Evolutionary conservation across 2,329 filamentous ascomycete species (phyloP), one percentile per base, ranked within the genome.

Genomic region (Biscogniauxia mediterranea): DNA sequence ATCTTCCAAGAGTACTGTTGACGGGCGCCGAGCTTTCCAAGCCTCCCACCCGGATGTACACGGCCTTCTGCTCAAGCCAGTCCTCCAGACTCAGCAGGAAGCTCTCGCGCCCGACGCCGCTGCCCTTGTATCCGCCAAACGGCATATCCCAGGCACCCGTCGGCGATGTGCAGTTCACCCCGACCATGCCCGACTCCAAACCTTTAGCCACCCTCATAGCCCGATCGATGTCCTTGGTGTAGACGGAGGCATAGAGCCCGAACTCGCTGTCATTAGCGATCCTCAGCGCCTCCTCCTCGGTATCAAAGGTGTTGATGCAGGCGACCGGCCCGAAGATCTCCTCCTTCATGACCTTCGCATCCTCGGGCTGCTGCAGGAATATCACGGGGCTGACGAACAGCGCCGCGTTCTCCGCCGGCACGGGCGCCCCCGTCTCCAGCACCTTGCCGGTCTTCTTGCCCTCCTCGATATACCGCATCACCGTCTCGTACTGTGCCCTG

Each of bases 271-370:
- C 79, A 67, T 88, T 88, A 1, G 84, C 84, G 28, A 79, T 73
- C 50, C 75, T 70, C 28, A 87, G 69, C 1, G 79, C 83, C 64
- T 87, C 83, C 25, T 81, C 79, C 66, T 87, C 85, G 0, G 78
- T 81, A 68, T 83, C 82, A 74, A 87, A 87, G 0, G 78, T 80
- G 57, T 80, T 80, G 64, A 89, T 81, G 23, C 81, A 81, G 0
- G 85, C 82, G 3, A 90, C 86, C 0, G 87, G 86, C 0, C 87
- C 86, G 63, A 89, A 89, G 0, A 89, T 80, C 62, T 89, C 86
- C 64, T 89, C 85, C 20, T 81, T 80, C 73, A 82, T 83, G 56
- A 88, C 81, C 59, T 74, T 75, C 1, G 77, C 74, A 32, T 76
- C 69, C 63, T 80, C 77, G 13, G 77, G 73, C 5, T 77, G 73